phyloP scores from a whole-genome alignment of 805 yeast genomes.

The Monosporozyma unispora region DNA sequence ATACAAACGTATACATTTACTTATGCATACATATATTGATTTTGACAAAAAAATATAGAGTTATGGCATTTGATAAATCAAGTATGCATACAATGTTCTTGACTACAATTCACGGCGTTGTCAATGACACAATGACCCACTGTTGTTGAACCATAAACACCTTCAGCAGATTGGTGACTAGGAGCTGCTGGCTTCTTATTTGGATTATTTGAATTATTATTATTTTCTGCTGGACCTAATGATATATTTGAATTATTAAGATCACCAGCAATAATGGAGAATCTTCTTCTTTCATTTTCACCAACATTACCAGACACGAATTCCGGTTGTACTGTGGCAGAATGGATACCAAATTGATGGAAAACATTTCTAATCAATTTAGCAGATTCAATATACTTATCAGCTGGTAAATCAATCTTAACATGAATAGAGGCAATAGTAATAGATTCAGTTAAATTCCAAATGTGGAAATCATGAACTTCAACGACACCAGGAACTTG shows the following conservation, averaged over 20 bases:
- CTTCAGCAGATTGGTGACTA: conserved; percentile 11
- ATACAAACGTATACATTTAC: not conserved
- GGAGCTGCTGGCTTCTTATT: conserved; percentile 3
- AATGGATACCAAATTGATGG: conserved; percentile 79
- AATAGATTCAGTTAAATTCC: conserved; percentile 87
- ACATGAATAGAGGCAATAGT: conserved; percentile 86
- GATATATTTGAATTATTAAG: not conserved
- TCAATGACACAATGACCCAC: conserved; percentile 40
- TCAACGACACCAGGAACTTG: conserved; percentile 66
- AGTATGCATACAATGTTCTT: conserved; percentile 1
- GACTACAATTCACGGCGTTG: conserved; percentile 41
- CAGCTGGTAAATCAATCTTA: conserved; percentile 55
- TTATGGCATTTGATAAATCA: not conserved
- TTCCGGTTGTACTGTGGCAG: conserved; percentile 96
- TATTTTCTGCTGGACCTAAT: not conserved
- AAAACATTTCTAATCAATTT: conserved; percentile 67
- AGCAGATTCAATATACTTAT: conserved; percentile 59
- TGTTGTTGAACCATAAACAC: conserved; percentile 28
- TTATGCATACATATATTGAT: not conserved
- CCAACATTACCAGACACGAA: conserved; percentile 38
- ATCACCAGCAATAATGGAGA: conserved; percentile 25
- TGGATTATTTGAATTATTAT: not conserved
- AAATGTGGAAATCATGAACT: conserved; percentile 91
- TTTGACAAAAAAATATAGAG: too few species aligned
- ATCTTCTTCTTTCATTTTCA: conserved; percentile 28